Conservation (phyloP, 2,329 filamentous ascomycete species). For the Didymella keratinophila region DNA sequence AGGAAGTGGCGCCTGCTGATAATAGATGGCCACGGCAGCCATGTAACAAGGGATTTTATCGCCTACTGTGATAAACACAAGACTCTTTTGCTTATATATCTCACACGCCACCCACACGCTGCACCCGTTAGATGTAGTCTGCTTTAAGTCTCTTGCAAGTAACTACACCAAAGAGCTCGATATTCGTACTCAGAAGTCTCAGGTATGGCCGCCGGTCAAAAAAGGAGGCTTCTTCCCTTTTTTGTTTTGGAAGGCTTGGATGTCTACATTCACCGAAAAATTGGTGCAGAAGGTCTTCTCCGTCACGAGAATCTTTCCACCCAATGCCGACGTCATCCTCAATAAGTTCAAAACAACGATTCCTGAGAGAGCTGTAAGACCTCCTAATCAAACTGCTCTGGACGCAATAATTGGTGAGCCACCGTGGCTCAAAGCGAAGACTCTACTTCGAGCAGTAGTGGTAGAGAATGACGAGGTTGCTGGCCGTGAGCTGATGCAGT, state of each 20-base stretch:
- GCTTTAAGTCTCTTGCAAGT: constrained; percentile 6
- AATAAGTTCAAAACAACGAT: constrained; percentile 6
- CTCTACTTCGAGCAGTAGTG: constrained; percentile 4
- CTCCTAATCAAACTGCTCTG: constrained; percentile 2
- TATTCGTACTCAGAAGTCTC: background rate
- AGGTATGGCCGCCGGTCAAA: background rate
- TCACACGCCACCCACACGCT: background rate
- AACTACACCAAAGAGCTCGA: constrained; percentile 9
- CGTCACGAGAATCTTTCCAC: constrained; percentile 10
- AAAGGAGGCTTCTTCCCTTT: constrained; percentile 10
- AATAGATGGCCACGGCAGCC: background rate
- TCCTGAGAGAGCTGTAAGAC: background rate
- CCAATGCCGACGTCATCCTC: constrained; percentile 12
- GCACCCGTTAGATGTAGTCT: constrained; percentile 9
- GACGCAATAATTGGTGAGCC: background rate
- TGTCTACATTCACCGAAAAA: background rate
- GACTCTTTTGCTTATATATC: constrained; percentile 18
- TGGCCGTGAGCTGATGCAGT: background rate
- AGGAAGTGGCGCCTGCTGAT: too few species aligned
- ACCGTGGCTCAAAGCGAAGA: constrained; percentile 14
- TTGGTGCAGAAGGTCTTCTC: constrained; percentile 11
- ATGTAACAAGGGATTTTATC: constrained; percentile 14
- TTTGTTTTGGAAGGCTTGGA: background rate
- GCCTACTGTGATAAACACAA: constrained; percentile 21
- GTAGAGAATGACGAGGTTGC: constrained; percentile 1